Evolutionary conservation across 805 yeast species (phyloP), one percentile per base, ranked within the genome.

Genomic region (Teunomyces pallodes): DNA sequence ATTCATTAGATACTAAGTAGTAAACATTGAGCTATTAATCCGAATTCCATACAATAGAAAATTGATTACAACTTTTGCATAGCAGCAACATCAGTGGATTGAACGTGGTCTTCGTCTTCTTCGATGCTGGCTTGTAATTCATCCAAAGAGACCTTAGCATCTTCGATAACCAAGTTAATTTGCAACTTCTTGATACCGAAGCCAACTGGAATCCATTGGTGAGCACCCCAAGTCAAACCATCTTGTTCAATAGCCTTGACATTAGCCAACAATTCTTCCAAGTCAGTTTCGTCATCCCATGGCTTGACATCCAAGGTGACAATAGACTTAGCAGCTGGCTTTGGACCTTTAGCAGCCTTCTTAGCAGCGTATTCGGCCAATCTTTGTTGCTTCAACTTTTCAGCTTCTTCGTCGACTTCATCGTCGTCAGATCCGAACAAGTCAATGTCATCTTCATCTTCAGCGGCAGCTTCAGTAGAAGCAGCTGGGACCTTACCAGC

Each of bases 101-200:
- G 99, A 69, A 94, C 97, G 81, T 90, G 95, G 81, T 94, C 99
- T 83, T 94, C 99, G 74, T 88, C 96, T 69, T 85, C 97, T 74
- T 86, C 89, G 60, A 83, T 80, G 52, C 65, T 66, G 58, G 75
- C 77, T 78, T 87, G 92, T 70, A 94, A 86, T 48, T 87, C 97
- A 62, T 88, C 96, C 65, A 90, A 66, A 57, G 97, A 89, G 60
- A 94, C 97, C 84, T 85, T 86, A 62, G 82, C 96, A 77, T 94
- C 99, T 84, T 94, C 98, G 62, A 94, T 86, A 71, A 94, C 99
- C 79, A 87, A 77, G 91, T 91, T 92, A 78, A 94, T 88, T 83
- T 94, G 99, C 74, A 94, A 85, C 84, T 94, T 94, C 87, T 89
- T 89, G 83, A 94, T 92, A 85, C 99, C 99, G 86, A 82, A 94